These are phyloP conservation scores for Aspergillus pseudoterreus DNA, from an alignment of 2,329 filamentous ascomycete species.

Conservation along the genomic window DNA sequence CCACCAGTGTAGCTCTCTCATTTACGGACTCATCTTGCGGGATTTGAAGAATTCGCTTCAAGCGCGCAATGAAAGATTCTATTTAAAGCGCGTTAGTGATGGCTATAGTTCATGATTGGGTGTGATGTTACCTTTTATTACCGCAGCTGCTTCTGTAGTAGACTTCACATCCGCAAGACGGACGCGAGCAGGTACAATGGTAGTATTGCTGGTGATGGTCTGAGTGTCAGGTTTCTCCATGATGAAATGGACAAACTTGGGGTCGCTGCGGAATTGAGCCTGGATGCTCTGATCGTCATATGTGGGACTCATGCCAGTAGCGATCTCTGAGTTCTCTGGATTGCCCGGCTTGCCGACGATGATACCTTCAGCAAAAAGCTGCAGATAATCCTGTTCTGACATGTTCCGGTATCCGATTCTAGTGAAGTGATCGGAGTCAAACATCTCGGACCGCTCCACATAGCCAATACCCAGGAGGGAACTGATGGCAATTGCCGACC, in stretches of 20 bases:
- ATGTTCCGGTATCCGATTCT: too few species aligned
- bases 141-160: neutral
- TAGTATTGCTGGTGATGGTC: too few species aligned
- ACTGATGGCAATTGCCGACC: constrained; percentile 5
- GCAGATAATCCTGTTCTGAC: constrained; percentile 2
- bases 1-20: constrained; percentile 12
- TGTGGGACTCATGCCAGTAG: too few species aligned
- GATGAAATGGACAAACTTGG: constrained; percentile 6
- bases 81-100: too few species aligned
- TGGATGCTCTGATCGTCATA: too few species aligned
- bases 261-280: constrained; percentile 1
- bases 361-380: constrained; percentile 8
- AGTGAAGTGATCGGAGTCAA: neutral
- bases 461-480: constrained; percentile 4
- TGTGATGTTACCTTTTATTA: too few species aligned
- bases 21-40: neutral
- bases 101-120: too few species aligned
- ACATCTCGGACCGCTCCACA: neutral
- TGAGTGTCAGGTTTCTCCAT: neutral
- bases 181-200: too few species aligned
- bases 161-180: neutral
- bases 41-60: neutral
- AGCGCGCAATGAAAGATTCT: too few species aligned
- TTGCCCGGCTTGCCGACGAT: neutral
- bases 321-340: too few species aligned